A percentile compares a stretch with the other conserved stretches of the same genome.
These are phyloP conservation scores for Macrocybe gigantea DNA, from an alignment of 768 basidiomycete species.

Conservation along the genomic window DNA sequence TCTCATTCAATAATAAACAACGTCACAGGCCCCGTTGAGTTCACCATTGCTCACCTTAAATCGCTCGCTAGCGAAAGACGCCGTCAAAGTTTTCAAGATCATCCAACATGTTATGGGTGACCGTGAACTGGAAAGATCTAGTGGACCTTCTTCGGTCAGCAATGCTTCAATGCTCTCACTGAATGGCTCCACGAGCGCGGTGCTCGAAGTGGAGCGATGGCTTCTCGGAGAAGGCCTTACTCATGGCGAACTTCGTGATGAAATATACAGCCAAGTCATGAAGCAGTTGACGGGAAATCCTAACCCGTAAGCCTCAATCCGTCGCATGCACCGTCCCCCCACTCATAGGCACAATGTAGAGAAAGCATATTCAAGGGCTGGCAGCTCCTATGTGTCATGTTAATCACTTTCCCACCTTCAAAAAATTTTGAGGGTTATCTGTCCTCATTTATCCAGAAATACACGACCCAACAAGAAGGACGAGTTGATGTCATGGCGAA, in stretches of 20 bases:
- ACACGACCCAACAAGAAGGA: constrained; percentile 62
- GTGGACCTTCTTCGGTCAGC: constrained; percentile 36
- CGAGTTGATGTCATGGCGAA: constrained; percentile 88
- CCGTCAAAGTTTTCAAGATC: constrained; percentile 81
- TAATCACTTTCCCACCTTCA: constrained; percentile 91
- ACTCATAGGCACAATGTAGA: constrained; percentile 27
- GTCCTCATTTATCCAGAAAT: constrained; percentile 69
- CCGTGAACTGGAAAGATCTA: constrained; percentile 62
- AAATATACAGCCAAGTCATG: constrained; percentile 90
- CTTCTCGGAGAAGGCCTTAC: constrained; percentile 72
- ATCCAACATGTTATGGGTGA: constrained; percentile 95
- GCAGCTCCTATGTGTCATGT: constrained; percentile 86
- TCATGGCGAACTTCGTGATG: constrained; percentile 84
- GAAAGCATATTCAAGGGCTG: constrained; percentile 88
- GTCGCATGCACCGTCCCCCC: not conserved
- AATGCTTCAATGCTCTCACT: constrained; percentile 45
- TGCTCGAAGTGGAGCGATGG: constrained; percentile 86
- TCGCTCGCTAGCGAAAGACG: constrained; percentile 63
- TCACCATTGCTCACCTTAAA: constrained; percentile 73
- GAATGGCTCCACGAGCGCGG: constrained; percentile 23
- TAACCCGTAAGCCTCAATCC: constrained; percentile 48
- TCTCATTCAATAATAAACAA: constrained; percentile 1
- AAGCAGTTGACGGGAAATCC: constrained; percentile 87
- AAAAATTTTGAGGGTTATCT: constrained; percentile 89
- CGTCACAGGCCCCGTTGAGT: constrained; percentile 48